These are phyloP conservation scores for Rhododendron ovatum DNA, from an alignment of 148 eudicot genomes.

Conservation along the genomic window DNA sequence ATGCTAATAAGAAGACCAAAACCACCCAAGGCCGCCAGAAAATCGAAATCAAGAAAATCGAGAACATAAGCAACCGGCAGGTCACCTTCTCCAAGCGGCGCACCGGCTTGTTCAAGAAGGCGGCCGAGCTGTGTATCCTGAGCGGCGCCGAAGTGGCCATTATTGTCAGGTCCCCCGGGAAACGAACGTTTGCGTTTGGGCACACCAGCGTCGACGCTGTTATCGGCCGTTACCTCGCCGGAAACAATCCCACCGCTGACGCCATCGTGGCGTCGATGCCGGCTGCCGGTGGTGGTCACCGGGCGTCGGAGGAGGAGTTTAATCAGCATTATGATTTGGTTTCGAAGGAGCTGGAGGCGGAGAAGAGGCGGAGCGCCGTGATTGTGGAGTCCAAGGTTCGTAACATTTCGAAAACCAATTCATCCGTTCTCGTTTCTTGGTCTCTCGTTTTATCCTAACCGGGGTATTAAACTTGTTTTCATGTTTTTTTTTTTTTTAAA, in stretches of 20 bases:
- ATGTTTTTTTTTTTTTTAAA: no score
- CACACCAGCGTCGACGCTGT: background rate
- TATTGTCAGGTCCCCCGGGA: background rate
- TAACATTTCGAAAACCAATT: background rate
- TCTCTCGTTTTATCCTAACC: no score
- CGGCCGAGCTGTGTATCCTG: background rate
- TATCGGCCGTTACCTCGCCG: background rate
- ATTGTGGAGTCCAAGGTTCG: conserved; percentile 3
- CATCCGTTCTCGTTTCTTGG: no score
- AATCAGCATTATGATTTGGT: background rate
- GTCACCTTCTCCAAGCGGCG: conserved; percentile 4
- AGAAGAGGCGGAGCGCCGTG: conserved; percentile 2
- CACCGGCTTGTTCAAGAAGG: background rate
- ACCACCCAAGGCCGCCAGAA: conserved; percentile 6
- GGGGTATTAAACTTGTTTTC: no score
- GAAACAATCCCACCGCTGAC: background rate
- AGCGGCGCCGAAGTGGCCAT: conserved; percentile 1
- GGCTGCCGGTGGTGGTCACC: background rate
- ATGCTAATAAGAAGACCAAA: background rate
- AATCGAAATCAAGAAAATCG: background rate
- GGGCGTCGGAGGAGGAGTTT: background rate
- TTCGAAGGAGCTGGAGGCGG: conserved; percentile 5
- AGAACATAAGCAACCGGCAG: background rate
- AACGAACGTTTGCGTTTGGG: background rate
- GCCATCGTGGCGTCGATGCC: background rate